These are phyloP conservation scores for Gloeostereum incarnatum DNA, from an alignment of 768 basidiomycete genomes.

Conservation along the genomic window DNA sequence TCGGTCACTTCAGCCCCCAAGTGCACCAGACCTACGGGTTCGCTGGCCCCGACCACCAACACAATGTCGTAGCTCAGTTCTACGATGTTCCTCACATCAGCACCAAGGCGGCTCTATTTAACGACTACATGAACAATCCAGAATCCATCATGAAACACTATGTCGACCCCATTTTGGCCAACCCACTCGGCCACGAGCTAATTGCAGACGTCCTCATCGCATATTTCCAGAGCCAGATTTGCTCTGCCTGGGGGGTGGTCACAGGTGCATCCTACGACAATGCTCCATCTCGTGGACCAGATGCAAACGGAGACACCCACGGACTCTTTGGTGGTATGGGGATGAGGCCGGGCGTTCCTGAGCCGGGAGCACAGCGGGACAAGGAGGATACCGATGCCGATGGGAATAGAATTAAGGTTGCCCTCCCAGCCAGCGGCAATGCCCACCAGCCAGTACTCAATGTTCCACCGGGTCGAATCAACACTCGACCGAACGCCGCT, in stretches of 20 bases:
- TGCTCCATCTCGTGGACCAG: conserved; percentile 31
- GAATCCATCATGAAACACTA: conserved; percentile 51
- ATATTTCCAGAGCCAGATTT: conserved; percentile 87
- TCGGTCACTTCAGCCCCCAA: conserved; percentile 95
- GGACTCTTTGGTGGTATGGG: conserved; percentile 84
- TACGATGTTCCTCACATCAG: conserved; percentile 95
- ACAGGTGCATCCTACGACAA: conserved; percentile 59
- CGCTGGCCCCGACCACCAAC: conserved; percentile 84
- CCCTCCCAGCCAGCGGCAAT: conserved; percentile 14
- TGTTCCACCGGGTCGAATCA: conserved; percentile 70
- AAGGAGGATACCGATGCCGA: conserved; percentile 22
- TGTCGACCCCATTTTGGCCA: conserved; percentile 79
- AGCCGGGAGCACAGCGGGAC: conserved; percentile 23
- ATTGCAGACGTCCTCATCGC: conserved; percentile 87
- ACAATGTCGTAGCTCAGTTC: conserved; percentile 87
- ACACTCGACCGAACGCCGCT: conserved; percentile 43
- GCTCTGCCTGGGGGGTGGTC: conserved; percentile 72
- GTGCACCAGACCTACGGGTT: conserved; percentile 72
- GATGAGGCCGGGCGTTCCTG: conserved; percentile 68
- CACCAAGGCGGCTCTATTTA: conserved; percentile 75
- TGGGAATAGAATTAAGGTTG: conserved; percentile 15
- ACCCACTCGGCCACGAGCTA: conserved; percentile 69
- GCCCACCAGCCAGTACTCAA: conserved; percentile 28
- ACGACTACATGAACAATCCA: conserved; percentile 72
- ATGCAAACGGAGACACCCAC: conserved; percentile 29